These are phyloP conservation scores for Saturnispora bothae DNA, from an alignment of 805 yeast species.

Conservation along the genomic window DNA sequence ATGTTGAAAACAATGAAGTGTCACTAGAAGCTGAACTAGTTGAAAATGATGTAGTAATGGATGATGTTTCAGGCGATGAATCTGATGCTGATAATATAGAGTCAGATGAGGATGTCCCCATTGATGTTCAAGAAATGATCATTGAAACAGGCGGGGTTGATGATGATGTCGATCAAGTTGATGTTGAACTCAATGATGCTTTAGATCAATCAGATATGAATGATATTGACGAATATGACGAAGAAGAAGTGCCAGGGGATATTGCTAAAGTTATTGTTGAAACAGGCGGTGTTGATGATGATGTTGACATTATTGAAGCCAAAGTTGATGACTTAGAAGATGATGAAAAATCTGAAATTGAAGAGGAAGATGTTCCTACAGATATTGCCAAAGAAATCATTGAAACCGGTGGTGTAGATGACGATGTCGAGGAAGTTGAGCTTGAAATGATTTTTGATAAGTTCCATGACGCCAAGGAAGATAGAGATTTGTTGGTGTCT, in stretches of 20 bases:
- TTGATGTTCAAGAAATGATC: constrained; percentile 3
- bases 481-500: constrained; percentile 3
- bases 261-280: constrained; percentile 1
- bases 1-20: neutral
- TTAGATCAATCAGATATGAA: neutral
- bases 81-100: neutral
- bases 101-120: constrained; percentile 1
- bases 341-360: neutral
- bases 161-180: constrained; percentile 4
- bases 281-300: constrained; percentile 5
- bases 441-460: constrained; percentile 9
- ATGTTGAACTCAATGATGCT: neutral
- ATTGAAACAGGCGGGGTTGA: constrained; percentile 4
- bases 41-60: neutral
- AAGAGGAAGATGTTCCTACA: constrained; percentile 7
- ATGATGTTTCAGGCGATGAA: neutral
- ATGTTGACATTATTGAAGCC: constrained; percentile 1
- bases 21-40: constrained; percentile 1
- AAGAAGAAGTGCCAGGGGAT: constrained; percentile 7
- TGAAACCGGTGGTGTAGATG: constrained; percentile 7
- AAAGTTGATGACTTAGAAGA: neutral
- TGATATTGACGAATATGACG: constrained; percentile 1
- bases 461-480: constrained; percentile 4
- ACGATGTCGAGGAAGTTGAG: constrained; percentile 9
- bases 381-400: constrained; percentile 1